A percentile compares a stretch with the other conserved stretches of the same genome.
These are phyloP conservation scores for Penicillium polonicum DNA, from an alignment of 2,329 filamentous ascomycete genomes.

Conservation along the genomic window DNA sequence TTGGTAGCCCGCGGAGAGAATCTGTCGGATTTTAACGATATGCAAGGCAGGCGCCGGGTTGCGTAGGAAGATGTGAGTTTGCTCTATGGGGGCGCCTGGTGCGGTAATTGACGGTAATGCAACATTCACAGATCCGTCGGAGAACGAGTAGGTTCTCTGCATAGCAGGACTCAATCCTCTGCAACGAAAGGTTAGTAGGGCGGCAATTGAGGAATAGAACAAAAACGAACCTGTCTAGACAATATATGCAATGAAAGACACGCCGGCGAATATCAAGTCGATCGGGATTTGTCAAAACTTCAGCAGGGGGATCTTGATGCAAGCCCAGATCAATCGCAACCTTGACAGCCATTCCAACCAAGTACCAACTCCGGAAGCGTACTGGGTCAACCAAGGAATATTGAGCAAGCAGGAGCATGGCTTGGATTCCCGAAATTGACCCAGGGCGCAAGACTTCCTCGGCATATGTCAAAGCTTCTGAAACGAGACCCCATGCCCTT, in stretches of 20 bases:
- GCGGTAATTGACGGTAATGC: slow-evolving; percentile 61
- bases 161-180: slow-evolving; percentile 87
- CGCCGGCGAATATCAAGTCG: slow-evolving; percentile 75
- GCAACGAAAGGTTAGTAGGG: slow-evolving; percentile 15
- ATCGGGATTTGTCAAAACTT: slow-evolving; percentile 64
- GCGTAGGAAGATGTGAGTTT: slow-evolving; percentile 51
- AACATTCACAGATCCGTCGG: slow-evolving; percentile 82
- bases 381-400: slow-evolving; percentile 88
- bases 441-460: slow-evolving; percentile 84
- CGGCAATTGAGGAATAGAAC: not conserved
- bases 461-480: slow-evolving; percentile 70
- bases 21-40: slow-evolving; percentile 77
- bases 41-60: slow-evolving; percentile 70
- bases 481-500: slow-evolving; percentile 60
- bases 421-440: slow-evolving; percentile 81
- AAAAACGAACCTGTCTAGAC: slow-evolving; percentile 70
- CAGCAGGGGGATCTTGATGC: slow-evolving; percentile 82
- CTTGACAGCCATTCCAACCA: slow-evolving; percentile 85
- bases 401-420: slow-evolving; percentile 78
- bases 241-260: slow-evolving; percentile 88
- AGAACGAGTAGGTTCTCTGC: slow-evolving; percentile 86
- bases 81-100: slow-evolving; percentile 46
- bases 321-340: slow-evolving; percentile 86
- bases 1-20: slow-evolving; percentile 88
- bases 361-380: slow-evolving; percentile 91